These are phyloP conservation scores for Candida suzukii DNA, from an alignment of 805 yeast species.

Conservation along the genomic window DNA sequence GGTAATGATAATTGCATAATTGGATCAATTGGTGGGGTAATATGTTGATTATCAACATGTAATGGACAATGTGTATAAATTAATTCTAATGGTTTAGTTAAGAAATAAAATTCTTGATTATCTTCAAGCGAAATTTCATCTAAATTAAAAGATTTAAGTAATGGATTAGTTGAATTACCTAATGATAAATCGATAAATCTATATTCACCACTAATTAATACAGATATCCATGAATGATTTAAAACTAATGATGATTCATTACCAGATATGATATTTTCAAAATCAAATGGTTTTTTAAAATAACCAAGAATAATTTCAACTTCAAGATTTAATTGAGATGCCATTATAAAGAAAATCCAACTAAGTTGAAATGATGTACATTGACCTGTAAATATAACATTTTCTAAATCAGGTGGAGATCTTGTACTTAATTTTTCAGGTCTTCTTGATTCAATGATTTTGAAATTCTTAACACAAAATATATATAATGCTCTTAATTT, in stretches of 20 bases:
- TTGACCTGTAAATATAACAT: slow-evolving; percentile 18
- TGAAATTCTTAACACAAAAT: slow-evolving; percentile 55
- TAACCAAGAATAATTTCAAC: slow-evolving; percentile 79
- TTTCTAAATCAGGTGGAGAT: slow-evolving; percentile 20
- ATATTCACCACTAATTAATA: slow-evolving; percentile 70
- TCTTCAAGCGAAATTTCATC: slow-evolving; percentile 21
- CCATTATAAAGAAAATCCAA: slow-evolving; percentile 65
- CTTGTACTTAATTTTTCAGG: slow-evolving; percentile 26
- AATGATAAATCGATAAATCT: slow-evolving; percentile 68
- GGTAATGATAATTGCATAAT: slow-evolving; percentile 77
- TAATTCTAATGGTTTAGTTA: slow-evolving; percentile 67
- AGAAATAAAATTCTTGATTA: slow-evolving; percentile 50
- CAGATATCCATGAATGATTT: slow-evolving; percentile 88
- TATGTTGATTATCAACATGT: slow-evolving; percentile 73
- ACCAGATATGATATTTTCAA: slow-evolving; percentile 27
- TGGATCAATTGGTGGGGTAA: slow-evolving; percentile 77
- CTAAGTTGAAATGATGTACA: slow-evolving; percentile 57
- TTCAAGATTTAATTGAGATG: slow-evolving; percentile 61
- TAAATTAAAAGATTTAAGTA: slow-evolving; percentile 34
- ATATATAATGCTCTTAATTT: slow-evolving; percentile 58
- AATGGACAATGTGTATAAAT: slow-evolving; percentile 85
- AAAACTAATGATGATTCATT: slow-evolving; percentile 38
- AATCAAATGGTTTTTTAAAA: slow-evolving; percentile 68
- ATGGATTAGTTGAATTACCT: slow-evolving; percentile 53
- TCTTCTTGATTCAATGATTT: slow-evolving; percentile 30